Conservation (phyloP, 75 land plant species). For the Sequoia sempervirens region DNA sequence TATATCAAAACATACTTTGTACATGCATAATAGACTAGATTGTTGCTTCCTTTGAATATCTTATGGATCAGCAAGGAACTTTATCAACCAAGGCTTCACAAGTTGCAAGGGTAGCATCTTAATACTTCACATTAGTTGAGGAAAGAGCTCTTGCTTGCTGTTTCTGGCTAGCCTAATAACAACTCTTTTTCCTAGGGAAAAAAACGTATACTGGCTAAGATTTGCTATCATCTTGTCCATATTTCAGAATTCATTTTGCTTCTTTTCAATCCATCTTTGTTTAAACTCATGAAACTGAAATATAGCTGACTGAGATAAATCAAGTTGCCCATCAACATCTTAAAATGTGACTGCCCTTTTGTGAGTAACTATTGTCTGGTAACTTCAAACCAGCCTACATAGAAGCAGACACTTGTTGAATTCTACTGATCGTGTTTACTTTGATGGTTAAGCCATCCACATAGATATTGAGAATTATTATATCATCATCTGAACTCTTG, state of each 20-base stretch:
- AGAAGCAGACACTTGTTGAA: not conserved
- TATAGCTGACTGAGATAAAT: not conserved
- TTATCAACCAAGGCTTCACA: not conserved
- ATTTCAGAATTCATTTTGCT: not conserved
- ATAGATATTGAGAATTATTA: not conserved
- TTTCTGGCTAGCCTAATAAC: not conserved
- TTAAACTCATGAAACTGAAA: not conserved
- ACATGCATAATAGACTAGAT: not conserved
- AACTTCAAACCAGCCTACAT: not conserved
- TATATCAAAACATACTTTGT: not conserved
- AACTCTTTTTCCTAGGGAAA: not conserved
- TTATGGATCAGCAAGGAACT: not conserved
- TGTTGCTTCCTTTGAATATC: not conserved
- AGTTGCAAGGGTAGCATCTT: not conserved
- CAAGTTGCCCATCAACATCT: not conserved
- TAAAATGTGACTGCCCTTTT: not conserved
- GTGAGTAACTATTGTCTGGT: not conserved
- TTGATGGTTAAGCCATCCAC: not conserved
- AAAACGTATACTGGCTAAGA: not conserved
- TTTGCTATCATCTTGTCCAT: not conserved
- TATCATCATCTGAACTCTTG: not conserved
- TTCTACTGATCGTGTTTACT: not conserved
- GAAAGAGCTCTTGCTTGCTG: not conserved
- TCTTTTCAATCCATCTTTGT: not conserved
- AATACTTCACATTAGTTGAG: not conserved